Evolutionary conservation across 2,329 filamentous ascomycete species (phyloP).

Genomic region (Phaeoacremonium minimum): DNA sequence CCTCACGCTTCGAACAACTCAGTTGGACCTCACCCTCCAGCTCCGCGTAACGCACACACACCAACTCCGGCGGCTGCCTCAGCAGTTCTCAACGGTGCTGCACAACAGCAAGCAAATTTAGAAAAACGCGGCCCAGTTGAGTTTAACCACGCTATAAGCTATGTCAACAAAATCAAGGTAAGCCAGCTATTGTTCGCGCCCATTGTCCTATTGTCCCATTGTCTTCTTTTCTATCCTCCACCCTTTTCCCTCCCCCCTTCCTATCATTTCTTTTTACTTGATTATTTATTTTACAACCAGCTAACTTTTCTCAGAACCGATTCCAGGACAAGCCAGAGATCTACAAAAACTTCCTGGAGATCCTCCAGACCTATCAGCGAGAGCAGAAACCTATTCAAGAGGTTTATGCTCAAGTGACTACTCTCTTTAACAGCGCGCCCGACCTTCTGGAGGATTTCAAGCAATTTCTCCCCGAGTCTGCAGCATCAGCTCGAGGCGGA

Average conservation of each 20-base stretch:
- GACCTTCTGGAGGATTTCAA: slow-evolving; percentile 98
- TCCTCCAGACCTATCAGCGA: slow-evolving; percentile 94
- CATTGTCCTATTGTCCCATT: slow-evolving; percentile 1
- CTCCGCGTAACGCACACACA: slow-evolving; percentile 51
- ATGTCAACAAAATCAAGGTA: slow-evolving; percentile 99
- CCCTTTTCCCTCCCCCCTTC: neutral
- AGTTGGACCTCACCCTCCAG: slow-evolving; percentile 35
- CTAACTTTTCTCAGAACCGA: slow-evolving; percentile 64
- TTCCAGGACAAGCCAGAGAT: slow-evolving; percentile 97
- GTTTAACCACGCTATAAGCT: slow-evolving; percentile 98
- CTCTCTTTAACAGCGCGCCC: slow-evolving; percentile 86
- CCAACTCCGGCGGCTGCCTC: slow-evolving; percentile 54
- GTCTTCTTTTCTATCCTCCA: neutral
- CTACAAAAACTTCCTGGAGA: slow-evolving; percentile 98
- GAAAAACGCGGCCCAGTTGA: slow-evolving; percentile 93
- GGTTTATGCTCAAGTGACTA: slow-evolving; percentile 95
- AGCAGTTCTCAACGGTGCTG: slow-evolving; percentile 57
- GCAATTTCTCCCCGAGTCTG: slow-evolving; percentile 91
- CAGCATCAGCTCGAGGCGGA: slow-evolving; percentile 50
- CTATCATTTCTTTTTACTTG: neutral
- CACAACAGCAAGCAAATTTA: slow-evolving; percentile 49
- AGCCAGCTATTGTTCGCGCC: slow-evolving; percentile 17
- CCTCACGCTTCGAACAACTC: slow-evolving; percentile 26
- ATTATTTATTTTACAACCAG: slow-evolving; percentile 4
- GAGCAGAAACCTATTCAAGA: slow-evolving; percentile 98